These are phyloP conservation scores for Heteromeles arbutifolia DNA, from an alignment of 306 rosid species.

Conservation along the genomic window DNA sequence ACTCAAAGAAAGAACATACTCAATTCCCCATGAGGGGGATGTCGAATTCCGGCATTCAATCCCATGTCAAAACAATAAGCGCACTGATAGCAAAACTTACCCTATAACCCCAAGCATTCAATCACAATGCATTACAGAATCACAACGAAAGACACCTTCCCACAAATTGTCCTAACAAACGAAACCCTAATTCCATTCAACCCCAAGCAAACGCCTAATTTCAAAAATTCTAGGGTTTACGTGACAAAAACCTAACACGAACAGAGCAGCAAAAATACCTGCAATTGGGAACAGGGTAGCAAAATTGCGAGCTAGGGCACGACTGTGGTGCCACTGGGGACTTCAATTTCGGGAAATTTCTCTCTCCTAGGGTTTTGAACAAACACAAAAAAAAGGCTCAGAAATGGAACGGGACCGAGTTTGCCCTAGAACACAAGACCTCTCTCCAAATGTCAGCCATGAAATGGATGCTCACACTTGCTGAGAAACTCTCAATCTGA, in stretches of 20 bases:
- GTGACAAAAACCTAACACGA: constrained; percentile 24
- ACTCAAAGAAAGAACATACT: constrained; percentile 21
- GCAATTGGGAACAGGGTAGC: constrained; percentile 25
- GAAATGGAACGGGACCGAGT: constrained; percentile 29
- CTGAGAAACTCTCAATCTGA: constrained; percentile 11
- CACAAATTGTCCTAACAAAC: constrained; percentile 24
- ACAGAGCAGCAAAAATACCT: constrained; percentile 46
- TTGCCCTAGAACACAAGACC: constrained; percentile 44
- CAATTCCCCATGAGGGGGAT: constrained; percentile 19
- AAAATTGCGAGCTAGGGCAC: constrained; percentile 57
- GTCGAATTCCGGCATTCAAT: constrained; percentile 23
- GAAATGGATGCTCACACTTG: constrained; percentile 32
- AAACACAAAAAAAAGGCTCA: constrained; percentile 9
- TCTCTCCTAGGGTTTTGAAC: constrained; percentile 90
- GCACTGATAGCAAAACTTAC: constrained; percentile 22
- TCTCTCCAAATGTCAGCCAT: constrained; percentile 53
- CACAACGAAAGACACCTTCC: constrained; percentile 12
- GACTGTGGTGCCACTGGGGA: constrained; percentile 14
- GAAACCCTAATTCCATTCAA: constrained; percentile 46
- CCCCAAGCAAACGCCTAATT: constrained; percentile 32
- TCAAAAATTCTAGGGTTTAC: constrained; percentile 79
- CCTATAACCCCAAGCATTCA: constrained; percentile 27
- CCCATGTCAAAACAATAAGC: constrained; percentile 22
- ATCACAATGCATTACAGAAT: constrained; percentile 55
- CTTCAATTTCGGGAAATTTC: constrained; percentile 26